phyloP scores from a whole-genome alignment of 2,329 filamentous ascomycete species.

The Davidsoniella eucalypti region DNA sequence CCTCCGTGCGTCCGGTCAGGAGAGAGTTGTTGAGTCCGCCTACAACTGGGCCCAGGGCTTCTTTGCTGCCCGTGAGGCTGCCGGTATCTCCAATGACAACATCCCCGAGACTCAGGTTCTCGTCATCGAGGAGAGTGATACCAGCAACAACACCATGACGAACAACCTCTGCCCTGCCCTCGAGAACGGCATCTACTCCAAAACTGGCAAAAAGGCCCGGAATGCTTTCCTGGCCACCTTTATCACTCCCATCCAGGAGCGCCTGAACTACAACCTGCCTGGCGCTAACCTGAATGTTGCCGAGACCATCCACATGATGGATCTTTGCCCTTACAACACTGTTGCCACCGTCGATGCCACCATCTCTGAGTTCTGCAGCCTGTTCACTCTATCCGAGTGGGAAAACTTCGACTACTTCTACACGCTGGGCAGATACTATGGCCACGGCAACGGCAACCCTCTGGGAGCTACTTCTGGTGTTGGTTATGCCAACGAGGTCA shows the following conservation, averaged over 20 bases:
- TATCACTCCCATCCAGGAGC: slow-evolving; percentile 46
- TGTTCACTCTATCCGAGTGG: slow-evolving; percentile 66
- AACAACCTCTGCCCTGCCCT: slow-evolving; percentile 58
- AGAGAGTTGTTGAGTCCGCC: slow-evolving; percentile 59
- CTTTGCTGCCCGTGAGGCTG: slow-evolving; percentile 29
- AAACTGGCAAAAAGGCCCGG: slow-evolving; percentile 34
- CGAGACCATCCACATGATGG: slow-evolving; percentile 63
- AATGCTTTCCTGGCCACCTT: slow-evolving; percentile 46
- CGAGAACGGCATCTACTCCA: slow-evolving; percentile 38
- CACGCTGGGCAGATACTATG: slow-evolving; percentile 71
- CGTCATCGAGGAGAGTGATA: slow-evolving; percentile 50
- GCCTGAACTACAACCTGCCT: slow-evolving; percentile 51
- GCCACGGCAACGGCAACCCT: slow-evolving; percentile 58
- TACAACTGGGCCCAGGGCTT: slow-evolving; percentile 62
- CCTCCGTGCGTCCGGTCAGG: slow-evolving; percentile 51
- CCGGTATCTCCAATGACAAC: slow-evolving; percentile 21
- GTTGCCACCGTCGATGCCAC: slow-evolving; percentile 40
- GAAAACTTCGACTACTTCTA: slow-evolving; percentile 64
- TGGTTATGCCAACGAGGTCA: slow-evolving; percentile 74
- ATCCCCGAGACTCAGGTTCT: slow-evolving; percentile 39
- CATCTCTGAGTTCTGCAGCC: slow-evolving; percentile 54
- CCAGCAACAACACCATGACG: slow-evolving; percentile 66
- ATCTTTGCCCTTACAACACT: slow-evolving; percentile 73
- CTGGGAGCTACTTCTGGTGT: slow-evolving; percentile 74
- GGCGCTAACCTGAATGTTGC: slow-evolving; percentile 46